Conservation (phyloP, 495 filamentous ascomycete species). For the Neurospora sp. region DNA sequence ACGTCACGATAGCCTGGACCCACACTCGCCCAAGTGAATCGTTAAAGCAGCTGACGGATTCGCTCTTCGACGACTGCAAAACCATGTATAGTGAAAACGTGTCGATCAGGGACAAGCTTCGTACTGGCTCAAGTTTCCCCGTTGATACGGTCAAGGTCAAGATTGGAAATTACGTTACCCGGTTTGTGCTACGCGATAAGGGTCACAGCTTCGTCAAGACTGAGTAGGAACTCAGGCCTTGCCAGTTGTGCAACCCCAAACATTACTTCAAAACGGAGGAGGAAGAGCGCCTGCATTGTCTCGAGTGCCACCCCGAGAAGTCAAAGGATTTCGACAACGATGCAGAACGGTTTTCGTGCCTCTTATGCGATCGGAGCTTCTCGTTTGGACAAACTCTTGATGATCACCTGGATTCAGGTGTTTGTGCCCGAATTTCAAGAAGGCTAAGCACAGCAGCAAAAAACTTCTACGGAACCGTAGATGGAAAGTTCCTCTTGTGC, state of each 20-base stretch:
- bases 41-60: slow-evolving; percentile 21
- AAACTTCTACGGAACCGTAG: no score
- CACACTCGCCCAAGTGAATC: slow-evolving; percentile 38
- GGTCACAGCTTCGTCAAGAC: background rate
- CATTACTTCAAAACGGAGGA: background rate
- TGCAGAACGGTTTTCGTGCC: background rate
- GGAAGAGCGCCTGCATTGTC: background rate
- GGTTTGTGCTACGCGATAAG: background rate
- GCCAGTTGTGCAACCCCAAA: background rate
- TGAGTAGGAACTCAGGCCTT: background rate
- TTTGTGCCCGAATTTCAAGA: background rate
- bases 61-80: slow-evolving; percentile 11
- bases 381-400: background rate
- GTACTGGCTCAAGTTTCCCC: slow-evolving; percentile 14
- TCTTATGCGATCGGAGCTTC: background rate
- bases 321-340: background rate
- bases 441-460: no score
- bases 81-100: slow-evolving; percentile 2
- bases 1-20: slow-evolving; percentile 75
- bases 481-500: no score
- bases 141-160: slow-evolving; percentile 58
- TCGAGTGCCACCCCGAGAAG: background rate
- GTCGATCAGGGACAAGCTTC: background rate
- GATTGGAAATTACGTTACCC: slow-evolving; percentile 61
- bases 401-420: background rate